phyloP scores from a whole-genome alignment of 2,329 filamentous ascomycete genomes.

The Venturia carpophila region DNA sequence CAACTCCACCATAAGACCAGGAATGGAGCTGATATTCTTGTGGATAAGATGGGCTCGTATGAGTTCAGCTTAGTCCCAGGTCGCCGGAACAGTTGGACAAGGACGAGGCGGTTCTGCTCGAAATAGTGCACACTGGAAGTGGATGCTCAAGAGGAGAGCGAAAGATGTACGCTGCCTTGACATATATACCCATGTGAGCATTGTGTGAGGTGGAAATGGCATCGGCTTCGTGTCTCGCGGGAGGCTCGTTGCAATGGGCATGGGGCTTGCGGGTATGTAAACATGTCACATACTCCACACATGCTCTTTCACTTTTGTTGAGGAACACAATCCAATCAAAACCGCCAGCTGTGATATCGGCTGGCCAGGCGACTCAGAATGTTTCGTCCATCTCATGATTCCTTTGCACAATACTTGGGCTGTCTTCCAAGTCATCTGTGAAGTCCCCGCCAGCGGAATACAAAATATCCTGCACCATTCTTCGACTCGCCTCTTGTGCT shows the following conservation, averaged over 20 bases:
- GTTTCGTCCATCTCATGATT: slow-evolving; percentile 41
- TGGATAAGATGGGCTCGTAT: background rate
- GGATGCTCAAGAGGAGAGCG: too few species aligned
- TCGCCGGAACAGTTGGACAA: background rate
- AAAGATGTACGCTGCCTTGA: too few species aligned
- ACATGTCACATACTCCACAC: too few species aligned
- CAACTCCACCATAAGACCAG: background rate
- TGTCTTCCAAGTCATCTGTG: slow-evolving; percentile 41
- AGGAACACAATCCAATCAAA: background rate
- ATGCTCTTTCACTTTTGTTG: background rate
- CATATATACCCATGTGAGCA: too few species aligned
- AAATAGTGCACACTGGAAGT: background rate
- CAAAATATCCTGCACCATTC: slow-evolving; percentile 73
- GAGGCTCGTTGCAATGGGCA: background rate
- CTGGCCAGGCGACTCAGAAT: slow-evolving; percentile 29
- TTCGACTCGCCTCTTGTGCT: slow-evolving; percentile 72
- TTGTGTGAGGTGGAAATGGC: too few species aligned
- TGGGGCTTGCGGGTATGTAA: too few species aligned
- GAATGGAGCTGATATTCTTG: too few species aligned
- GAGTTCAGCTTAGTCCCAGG: background rate
- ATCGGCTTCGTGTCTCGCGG: background rate
- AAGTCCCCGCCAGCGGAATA: slow-evolving; percentile 60
- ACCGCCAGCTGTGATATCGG: background rate
- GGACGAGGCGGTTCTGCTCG: background rate
- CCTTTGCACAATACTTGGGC: slow-evolving; percentile 41